Base-by-base conservation (phyloP, 2,329 filamentous ascomycete species). In the Colletotrichum somersetense region DNA sequence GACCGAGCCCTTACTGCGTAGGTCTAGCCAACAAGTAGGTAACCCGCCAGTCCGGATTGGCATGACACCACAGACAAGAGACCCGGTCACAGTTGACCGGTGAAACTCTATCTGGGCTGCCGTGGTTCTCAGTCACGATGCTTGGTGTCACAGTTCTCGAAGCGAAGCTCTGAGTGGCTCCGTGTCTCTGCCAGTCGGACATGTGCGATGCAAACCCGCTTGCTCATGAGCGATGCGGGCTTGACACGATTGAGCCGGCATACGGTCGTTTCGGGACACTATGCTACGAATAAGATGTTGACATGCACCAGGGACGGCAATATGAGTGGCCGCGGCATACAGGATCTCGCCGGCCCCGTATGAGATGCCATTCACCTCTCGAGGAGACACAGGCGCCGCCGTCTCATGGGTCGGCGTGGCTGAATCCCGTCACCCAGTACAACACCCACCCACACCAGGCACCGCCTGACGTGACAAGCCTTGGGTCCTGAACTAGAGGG, bases 41-140 rank as follows among this genome's bases (percentile, higher is more conserved):
- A n/a, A n/a, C 55, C 69, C 69, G 56, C 42, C 57, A 64, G 52
- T 38, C 69, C 69, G 69, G 69, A 64, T 72, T 68, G 66, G 59
- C 59, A 72, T 64, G 69, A 66, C 69, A 72, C 53, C 46, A 69
- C 65, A 69, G 66, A 69, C 53, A 55, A 69, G 30, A 72, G 65
- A 59, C 44, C 46, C 46, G 68, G 58, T 63, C 56, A 23, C 38
- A 40, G 26, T 59, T n/a, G n/a, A 55, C 44, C 44, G 58, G 59
- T 64, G 53, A 52, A 64, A 72, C 69, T 69, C 40, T 68, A 59
- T 63, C 35, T 55, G 30, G 53, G 59, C 56, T 35, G 53, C 26
- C 52, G 38, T 50, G 58, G 38, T 55, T 61, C n/a, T 30, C n/a
- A 38, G 38, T 30, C 62, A 23, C 67, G 26, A 66, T 57, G 53